Base-by-base conservation (phyloP, 2,329 filamentous ascomycete genomes). In the Pseudomassariella vexata region DNA sequence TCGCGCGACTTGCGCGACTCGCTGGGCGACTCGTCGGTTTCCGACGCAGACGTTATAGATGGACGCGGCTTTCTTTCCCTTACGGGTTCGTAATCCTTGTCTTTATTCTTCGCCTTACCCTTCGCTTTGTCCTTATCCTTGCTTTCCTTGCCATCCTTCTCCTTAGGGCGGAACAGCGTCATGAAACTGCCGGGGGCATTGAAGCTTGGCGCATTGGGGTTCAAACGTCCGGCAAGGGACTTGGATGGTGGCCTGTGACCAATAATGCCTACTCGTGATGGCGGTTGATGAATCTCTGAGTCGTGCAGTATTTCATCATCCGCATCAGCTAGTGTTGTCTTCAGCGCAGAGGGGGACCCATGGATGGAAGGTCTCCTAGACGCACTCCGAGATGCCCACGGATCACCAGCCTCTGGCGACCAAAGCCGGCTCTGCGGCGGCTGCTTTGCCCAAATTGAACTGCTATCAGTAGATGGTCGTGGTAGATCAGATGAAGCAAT, bases 191-290 rank as follows among this genome's bases (percentile, higher is more conserved):
- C n/a, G n/a, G 21, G 9, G 8, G 73, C 80, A 59, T 83, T 90
- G 54, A 96, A 96, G 1, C 83, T 85, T 7, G 89, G 89, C 1
- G 90, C 92, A 6, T 85, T 76, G 6, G 92, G 92, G 48, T 98
- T 96, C 18, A 96, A 70, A 48, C 59, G 79, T 62, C 56, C 79
- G 57, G 52, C 80, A 63, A 49, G 68, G 65, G 28, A 67, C 65
- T 55, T 65, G 23, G 53, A 55, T 5, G 63, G 61, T 3, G 83
- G 86, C 3, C 81, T 79, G 28, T 86, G 94, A 16, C 90, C 90
- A 44, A 96, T 95, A 1, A 82, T 72, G 15, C 78, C 77, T 3
- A 82, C 71, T 33, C 70, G 74, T 5, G 73, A 70, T 9, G 70
- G 68, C 1, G 67, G 66, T 30, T 74, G 63, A 2, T 71, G 55